phyloP scores from a whole-genome alignment of 352 stramenopile genomes.

The Globisporangium spinosum region DNA sequence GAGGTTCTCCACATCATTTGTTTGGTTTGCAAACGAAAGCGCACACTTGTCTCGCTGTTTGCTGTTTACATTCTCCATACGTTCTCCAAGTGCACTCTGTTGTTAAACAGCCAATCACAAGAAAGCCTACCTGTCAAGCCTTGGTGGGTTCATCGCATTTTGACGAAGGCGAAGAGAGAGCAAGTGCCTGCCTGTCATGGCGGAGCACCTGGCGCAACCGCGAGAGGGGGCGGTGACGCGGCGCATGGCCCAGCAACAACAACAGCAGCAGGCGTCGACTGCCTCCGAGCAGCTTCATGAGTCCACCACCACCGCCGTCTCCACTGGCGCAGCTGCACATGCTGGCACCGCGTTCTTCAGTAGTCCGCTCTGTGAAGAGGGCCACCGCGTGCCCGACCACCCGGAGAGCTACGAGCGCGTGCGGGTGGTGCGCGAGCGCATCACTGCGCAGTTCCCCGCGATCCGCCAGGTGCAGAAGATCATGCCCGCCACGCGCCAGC shows the following conservation, averaged over 20 bases:
- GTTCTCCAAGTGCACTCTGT: no score
- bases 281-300: neutral
- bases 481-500: constrained; percentile 20
- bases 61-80: no score
- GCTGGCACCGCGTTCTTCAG: constrained; percentile 22
- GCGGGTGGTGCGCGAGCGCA: constrained; percentile 27
- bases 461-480: constrained; percentile 25
- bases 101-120: no score
- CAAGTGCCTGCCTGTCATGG: neutral
- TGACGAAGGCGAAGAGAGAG: neutral
- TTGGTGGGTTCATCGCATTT: neutral
- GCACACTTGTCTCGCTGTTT: no score
- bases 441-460: constrained; percentile 25
- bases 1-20: no score
- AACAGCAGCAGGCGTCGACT: neutral
- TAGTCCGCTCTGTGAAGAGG: constrained; percentile 28
- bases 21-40: no score
- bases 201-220: neutral
- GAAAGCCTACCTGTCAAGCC: no score
- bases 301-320: no score
- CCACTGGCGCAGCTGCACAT: neutral
- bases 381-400: constrained; percentile 25
- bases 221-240: neutral
- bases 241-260: neutral
- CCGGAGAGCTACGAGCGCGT: constrained; percentile 28